Evolutionary conservation across 2,329 filamentous ascomycete species (phyloP).

Genomic region (Trichoderma sp.): DNA sequence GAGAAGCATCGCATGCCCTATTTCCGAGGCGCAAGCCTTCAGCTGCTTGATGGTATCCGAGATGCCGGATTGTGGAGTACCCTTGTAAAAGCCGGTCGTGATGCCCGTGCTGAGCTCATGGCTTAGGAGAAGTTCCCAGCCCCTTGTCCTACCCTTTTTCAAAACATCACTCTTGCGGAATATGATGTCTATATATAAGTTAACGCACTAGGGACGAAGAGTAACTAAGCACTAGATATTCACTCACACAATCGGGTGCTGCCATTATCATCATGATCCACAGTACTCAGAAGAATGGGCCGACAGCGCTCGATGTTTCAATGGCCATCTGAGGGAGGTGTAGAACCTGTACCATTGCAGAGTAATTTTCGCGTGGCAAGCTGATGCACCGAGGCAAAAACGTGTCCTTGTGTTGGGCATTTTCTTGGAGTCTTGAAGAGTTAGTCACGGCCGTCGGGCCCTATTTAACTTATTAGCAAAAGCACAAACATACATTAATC

Average conservation of each 20-base stretch:
- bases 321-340: background rate
- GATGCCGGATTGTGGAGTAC: too few species aligned
- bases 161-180: background rate
- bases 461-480: background rate
- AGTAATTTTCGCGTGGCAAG: background rate
- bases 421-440: background rate
- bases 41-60: background rate
- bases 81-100: background rate
- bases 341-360: background rate
- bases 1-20: background rate
- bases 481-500: background rate
- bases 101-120: background rate
- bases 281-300: background rate
- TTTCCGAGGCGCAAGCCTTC: background rate
- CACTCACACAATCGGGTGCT: background rate
- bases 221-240: background rate
- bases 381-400: background rate
- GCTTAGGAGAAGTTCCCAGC: background rate
- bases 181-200: background rate
- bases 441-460: background rate
- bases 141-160: background rate
- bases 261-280: background rate
- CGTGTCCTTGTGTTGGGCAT: background rate
- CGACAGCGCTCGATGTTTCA: background rate
- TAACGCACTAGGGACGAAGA: background rate